A percentile compares a stretch with the other conserved stretches of the same genome.
These are phyloP conservation scores for Podochytrium sp. DNA, from an alignment of 192 early-diverging fungal species.

Conservation along the genomic window DNA sequence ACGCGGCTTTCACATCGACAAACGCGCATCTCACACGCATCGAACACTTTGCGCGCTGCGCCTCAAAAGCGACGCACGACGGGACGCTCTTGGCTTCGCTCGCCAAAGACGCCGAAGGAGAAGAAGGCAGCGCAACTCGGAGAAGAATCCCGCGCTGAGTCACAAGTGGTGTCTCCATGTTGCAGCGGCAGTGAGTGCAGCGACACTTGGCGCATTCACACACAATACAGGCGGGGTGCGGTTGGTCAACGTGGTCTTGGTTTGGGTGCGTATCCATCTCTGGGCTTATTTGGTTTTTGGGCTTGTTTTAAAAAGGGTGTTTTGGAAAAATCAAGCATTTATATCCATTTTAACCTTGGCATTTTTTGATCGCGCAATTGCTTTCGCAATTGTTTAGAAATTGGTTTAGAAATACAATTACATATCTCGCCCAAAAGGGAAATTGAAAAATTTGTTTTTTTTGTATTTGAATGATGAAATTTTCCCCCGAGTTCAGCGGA, in stretches of 20 bases:
- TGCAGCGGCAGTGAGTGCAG: constrained; percentile 19
- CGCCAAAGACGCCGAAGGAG: not conserved
- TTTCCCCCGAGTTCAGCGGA: not conserved
- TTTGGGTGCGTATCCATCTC: not conserved
- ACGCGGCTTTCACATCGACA: constrained; percentile 18
- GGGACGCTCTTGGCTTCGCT: not conserved
- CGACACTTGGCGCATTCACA: constrained; percentile 27
- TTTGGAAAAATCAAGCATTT: not conserved
- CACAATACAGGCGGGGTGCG: not conserved
- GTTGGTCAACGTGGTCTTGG: not conserved
- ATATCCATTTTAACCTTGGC: not conserved
- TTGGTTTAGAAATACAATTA: not conserved
- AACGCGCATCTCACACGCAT: constrained; percentile 5
- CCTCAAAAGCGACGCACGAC: not conserved
- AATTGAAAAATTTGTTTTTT: too few relatives aligned
- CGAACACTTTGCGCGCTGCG: not conserved
- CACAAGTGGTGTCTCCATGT: not conserved
- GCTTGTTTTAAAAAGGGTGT: not conserved
- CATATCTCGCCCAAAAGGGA: too few relatives aligned
- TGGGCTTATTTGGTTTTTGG: not conserved
- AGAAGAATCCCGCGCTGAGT: not conserved
- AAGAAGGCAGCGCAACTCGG: not conserved
- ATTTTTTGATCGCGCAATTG: not conserved
- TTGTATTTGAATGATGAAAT: too few relatives aligned
- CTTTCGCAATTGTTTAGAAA: not conserved